Conservation (phyloP, 2,329 filamentous ascomycete genomes). For the Pseudodiploospora longispora region DNA sequence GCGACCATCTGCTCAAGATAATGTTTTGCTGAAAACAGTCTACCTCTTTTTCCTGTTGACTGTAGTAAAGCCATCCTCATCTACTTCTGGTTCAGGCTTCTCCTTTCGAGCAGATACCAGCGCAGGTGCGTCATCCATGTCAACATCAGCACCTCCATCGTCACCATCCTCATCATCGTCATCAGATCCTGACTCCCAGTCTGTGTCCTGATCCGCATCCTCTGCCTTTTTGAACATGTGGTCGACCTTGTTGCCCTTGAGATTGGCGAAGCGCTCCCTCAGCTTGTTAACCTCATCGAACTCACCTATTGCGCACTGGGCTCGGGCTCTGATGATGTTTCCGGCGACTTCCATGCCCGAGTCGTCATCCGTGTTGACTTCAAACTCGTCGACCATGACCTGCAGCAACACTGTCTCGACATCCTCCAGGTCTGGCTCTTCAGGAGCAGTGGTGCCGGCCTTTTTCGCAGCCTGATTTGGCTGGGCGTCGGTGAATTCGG, state of each 20-base stretch:
- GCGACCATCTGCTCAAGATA: slow-evolving; percentile 1
- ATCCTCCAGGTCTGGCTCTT: slow-evolving; percentile 64
- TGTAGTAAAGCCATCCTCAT: slow-evolving; percentile 75
- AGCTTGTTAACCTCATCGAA: slow-evolving; percentile 58
- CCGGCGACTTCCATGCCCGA: slow-evolving; percentile 66
- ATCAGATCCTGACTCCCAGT: slow-evolving; percentile 53
- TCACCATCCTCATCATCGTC: slow-evolving; percentile 51
- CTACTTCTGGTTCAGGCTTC: slow-evolving; percentile 61
- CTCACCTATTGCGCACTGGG: slow-evolving; percentile 56
- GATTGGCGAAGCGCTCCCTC: slow-evolving; percentile 54
- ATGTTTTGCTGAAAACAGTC: slow-evolving; percentile 17
- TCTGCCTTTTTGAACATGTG: slow-evolving; percentile 47
- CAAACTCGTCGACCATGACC: slow-evolving; percentile 93
- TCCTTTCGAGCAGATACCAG: slow-evolving; percentile 51
- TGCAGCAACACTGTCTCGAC: slow-evolving; percentile 79
- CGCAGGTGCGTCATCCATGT: slow-evolving; percentile 63
- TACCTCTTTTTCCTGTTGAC: slow-evolving; percentile 61
- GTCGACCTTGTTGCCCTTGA: slow-evolving; percentile 50
- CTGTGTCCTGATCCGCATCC: slow-evolving; percentile 49
- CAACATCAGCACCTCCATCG: slow-evolving; percentile 48
- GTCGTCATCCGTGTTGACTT: slow-evolving; percentile 85
- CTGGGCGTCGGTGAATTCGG: slow-evolving; percentile 47
- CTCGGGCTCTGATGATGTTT: slow-evolving; percentile 60
- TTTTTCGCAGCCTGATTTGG: slow-evolving; percentile 18
- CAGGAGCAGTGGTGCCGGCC: slow-evolving; percentile 15